Conservation (phyloP, 192 early-diverging fungal species). For the Glomus cerebriforme region DNA sequence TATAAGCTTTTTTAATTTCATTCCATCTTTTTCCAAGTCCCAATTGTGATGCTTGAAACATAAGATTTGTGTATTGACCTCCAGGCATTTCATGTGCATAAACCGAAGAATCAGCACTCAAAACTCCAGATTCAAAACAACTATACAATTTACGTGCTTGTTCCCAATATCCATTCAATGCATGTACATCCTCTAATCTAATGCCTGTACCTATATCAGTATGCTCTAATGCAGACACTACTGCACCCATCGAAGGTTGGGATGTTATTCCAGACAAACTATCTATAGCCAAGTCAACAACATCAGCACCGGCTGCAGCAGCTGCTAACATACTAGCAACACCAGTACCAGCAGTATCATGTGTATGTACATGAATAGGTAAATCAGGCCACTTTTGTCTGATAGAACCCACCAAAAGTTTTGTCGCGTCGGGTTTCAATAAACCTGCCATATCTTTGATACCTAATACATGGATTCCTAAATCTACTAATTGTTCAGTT, state of each 20-base stretch:
- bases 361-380: constrained; percentile 94
- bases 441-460: constrained; percentile 98
- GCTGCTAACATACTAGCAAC: constrained; percentile 93
- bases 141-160: constrained; percentile 94
- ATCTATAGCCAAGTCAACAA: constrained; percentile 92
- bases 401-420: constrained; percentile 83
- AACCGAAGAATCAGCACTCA: constrained; percentile 85
- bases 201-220: constrained; percentile 86
- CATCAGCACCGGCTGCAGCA: constrained; percentile 90
- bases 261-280: constrained; percentile 94
- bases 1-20: constrained; percentile 90
- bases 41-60: constrained; percentile 96
- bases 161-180: constrained; percentile 96
- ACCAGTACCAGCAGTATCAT: constrained; percentile 97
- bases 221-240: constrained; percentile 82
- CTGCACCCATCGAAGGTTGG: constrained; percentile 96
- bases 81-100: constrained; percentile 98
- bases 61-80: constrained; percentile 97
- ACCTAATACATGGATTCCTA: constrained; percentile 90
- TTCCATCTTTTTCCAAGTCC: constrained; percentile 94
- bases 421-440: constrained; percentile 90
- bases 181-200: constrained; percentile 71
- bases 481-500: constrained; percentile 82
- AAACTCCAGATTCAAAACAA: constrained; percentile 93
- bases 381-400: constrained; percentile 83